phyloP scores from a whole-genome alignment of 495 filamentous ascomycete genomes.

The Neurospora tetraspora region DNA sequence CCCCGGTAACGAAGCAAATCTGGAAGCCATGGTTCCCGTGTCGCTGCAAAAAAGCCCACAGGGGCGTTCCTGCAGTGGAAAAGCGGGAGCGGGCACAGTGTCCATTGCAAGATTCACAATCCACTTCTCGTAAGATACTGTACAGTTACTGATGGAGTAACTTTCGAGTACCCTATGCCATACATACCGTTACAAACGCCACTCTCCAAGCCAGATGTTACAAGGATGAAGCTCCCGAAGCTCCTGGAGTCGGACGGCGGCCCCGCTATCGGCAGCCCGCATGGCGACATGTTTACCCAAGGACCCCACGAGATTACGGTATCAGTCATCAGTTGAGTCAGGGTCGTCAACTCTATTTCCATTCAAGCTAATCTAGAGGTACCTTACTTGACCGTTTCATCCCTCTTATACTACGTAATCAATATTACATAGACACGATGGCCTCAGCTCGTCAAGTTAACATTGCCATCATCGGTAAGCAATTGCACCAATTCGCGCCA shows the following conservation, averaged over 20 bases:
- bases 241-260: background rate
- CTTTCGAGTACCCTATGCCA: background rate
- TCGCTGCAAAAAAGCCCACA: background rate
- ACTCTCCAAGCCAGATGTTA: background rate
- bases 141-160: background rate
- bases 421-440: conserved; percentile 11
- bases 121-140: conserved; percentile 2
- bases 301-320: background rate
- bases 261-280: conserved; percentile 16
- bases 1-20: background rate
- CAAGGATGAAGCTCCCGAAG: background rate
- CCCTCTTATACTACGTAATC: background rate
- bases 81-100: background rate
- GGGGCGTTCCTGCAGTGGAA: background rate
- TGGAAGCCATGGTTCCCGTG: background rate
- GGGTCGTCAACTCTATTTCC: background rate
- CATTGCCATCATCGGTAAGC: conserved; percentile 25
- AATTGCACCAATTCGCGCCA: background rate
- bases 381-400: background rate
- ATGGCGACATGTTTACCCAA: conserved; percentile 10
- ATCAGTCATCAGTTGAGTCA: background rate
- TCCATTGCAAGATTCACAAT: background rate
- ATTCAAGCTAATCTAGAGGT: background rate
- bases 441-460: conserved; percentile 18
- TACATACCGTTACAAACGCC: background rate